Evolutionary conservation across 1,284 basidiomycete genomes (phyloP).

Genomic region (Ganoderma leucocontextum): DNA sequence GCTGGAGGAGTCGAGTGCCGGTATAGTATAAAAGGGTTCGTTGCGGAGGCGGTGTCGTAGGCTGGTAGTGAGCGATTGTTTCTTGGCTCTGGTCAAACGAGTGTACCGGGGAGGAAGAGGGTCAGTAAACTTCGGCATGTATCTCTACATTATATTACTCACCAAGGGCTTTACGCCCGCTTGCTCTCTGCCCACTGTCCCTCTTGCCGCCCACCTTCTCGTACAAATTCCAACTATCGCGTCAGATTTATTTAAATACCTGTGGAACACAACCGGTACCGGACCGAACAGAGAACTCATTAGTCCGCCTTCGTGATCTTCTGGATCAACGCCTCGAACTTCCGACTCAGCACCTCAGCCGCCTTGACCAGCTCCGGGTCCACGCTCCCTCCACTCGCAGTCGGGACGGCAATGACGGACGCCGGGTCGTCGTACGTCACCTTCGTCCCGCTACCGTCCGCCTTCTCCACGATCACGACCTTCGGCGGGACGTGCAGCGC

Average conservation of each 20-base stretch:
- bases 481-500: constrained; percentile 58
- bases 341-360: constrained; percentile 51
- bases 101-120: no score
- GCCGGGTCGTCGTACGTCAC: constrained; percentile 60
- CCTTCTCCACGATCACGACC: constrained; percentile 53
- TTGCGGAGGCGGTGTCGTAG: no score
- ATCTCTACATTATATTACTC: not conserved
- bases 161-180: not conserved
- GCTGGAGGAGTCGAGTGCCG: no score
- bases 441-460: constrained; percentile 48
- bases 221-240: not conserved
- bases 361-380: constrained; percentile 46
- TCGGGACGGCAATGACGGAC: constrained; percentile 46
- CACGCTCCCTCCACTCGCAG: constrained; percentile 15
- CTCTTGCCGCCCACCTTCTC: not conserved
- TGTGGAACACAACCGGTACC: not conserved
- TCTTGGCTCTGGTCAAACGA: no score
- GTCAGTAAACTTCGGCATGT: no score
- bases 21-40: no score
- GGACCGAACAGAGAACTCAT: not conserved
- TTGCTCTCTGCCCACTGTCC: no score
- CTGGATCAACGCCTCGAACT: constrained; percentile 52
- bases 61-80: no score
- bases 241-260: not conserved
- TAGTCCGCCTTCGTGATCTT: constrained; percentile 24